Base-by-base conservation (phyloP, 164 flowering plant species). In the Vitis cinerea region DNA sequence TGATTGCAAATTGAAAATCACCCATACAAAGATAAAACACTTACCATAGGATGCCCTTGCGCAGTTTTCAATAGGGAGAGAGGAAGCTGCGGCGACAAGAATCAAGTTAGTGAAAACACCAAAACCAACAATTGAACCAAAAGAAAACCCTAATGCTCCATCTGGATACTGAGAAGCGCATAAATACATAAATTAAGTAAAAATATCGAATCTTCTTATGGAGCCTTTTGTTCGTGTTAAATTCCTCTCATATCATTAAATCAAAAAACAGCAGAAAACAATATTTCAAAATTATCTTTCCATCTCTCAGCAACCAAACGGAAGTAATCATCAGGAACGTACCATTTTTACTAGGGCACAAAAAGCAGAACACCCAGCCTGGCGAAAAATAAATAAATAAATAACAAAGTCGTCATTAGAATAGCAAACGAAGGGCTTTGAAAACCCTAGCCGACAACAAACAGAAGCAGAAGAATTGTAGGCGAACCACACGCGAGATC, bases 1-100 rank as follows among this genome's bases (percentile, higher is more conserved):
- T 23, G 29, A 53, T 52, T 14, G 3, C 9, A 55, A 44, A 0
- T 47, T 10, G 44, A 12, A 30, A 5, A 23, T 19, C 47, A 12
- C 8, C 53, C 8, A n/a, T 55, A 52, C 27, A 65, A 11, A 66
- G 56, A 69, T 4, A 59, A 55, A 57, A 31, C 15, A 31, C 85
- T 78, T 73, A 92, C 98, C 98, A 94, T 92, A 47, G 97, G 97
- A 74, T 94, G 98, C 54, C 97, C 97, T 80, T 94, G 97, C 8
- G 98, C 92, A 3, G 94, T 88, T 86, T 94, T 94, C 16, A 94
- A 86, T 23, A 94, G 75, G 29, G 98, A 92, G 65, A 94, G 91
- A 16, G 97, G 98, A 71, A 94, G 92, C 98, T 94, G 87, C 72
- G 78, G 57, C 49, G 49, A 68, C 53, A 50, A 64, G 59, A 29